phyloP scores from a whole-genome alignment of 1,284 basidiomycete genomes.

The Chalciporus sp. region DNA sequence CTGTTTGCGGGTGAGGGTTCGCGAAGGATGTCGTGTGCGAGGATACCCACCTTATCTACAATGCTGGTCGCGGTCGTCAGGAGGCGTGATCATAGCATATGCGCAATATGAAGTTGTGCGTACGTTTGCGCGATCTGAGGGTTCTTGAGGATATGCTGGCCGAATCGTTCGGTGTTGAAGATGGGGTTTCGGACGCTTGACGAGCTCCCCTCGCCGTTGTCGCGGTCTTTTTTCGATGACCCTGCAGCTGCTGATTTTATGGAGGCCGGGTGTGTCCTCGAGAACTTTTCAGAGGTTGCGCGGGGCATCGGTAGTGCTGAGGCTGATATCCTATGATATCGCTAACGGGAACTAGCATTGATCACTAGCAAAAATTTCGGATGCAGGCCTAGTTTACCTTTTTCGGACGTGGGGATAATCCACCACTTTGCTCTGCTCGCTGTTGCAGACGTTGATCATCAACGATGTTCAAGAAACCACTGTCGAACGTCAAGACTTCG shows the following conservation, averaged over 20 bases:
- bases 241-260: slow-evolving; percentile 47
- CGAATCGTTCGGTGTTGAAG: slow-evolving; percentile 93
- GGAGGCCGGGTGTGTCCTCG: slow-evolving; percentile 73
- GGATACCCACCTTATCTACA: slow-evolving; percentile 63
- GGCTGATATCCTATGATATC: background rate
- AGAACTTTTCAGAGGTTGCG: slow-evolving; percentile 85
- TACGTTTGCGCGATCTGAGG: slow-evolving; percentile 87
- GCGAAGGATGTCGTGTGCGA: background rate
- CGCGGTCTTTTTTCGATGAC: slow-evolving; percentile 39
- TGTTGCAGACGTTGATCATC: background rate
- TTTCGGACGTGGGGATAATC: slow-evolving; percentile 3
- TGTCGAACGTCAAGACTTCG: slow-evolving; percentile 67
- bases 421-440: background rate
- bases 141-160: slow-evolving; percentile 98
- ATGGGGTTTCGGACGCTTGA: slow-evolving; percentile 73
- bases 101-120: slow-evolving; percentile 35
- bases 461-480: slow-evolving; percentile 76
- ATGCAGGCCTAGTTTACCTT: slow-evolving; percentile 4
- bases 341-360: background rate
- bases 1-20: slow-evolving; percentile 40
- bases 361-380: background rate
- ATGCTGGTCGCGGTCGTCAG: slow-evolving; percentile 52
- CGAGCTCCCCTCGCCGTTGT: slow-evolving; percentile 45
- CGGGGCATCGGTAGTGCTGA: slow-evolving; percentile 86
- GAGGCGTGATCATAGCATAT: slow-evolving; percentile 12